phyloP scores from a whole-genome alignment of 2,329 filamentous ascomycete species.

The Calonectria montana region DNA sequence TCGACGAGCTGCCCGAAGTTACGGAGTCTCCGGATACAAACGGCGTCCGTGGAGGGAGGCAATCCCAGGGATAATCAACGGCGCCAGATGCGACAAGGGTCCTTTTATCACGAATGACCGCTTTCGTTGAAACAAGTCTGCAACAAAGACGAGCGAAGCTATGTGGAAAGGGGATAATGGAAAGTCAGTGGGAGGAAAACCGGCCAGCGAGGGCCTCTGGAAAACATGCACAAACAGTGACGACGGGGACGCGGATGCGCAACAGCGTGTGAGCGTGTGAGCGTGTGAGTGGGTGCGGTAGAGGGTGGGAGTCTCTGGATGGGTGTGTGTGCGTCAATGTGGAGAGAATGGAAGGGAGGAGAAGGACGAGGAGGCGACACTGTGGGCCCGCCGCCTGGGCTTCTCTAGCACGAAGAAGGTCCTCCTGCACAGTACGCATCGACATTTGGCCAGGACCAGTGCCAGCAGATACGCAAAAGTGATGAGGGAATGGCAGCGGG shows the following conservation, averaged over 20 bases:
- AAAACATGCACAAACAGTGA: slow-evolving; percentile 34
- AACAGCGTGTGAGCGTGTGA: slow-evolving; percentile 32
- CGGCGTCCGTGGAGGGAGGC: slow-evolving; percentile 19
- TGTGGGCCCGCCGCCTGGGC: slow-evolving; percentile 33
- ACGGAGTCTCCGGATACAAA: slow-evolving; percentile 39
- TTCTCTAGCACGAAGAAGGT: slow-evolving; percentile 17
- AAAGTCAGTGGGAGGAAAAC: slow-evolving; percentile 29
- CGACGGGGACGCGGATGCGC: slow-evolving; percentile 22
- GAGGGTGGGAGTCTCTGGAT: slow-evolving; percentile 35
- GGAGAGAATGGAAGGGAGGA: slow-evolving; percentile 45
- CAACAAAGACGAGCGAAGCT: slow-evolving; percentile 11
- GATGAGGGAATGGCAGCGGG: neutral
- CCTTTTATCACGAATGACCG: slow-evolving; percentile 12
- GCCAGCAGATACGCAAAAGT: neutral
- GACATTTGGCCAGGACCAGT: slow-evolving; percentile 20
- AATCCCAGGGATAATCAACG: slow-evolving; percentile 23
- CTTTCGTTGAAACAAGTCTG: slow-evolving; percentile 10
- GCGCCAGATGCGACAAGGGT: slow-evolving; percentile 32
- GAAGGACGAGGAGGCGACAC: slow-evolving; percentile 38
- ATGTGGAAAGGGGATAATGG: slow-evolving; percentile 21
- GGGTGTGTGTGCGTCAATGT: slow-evolving; percentile 40
- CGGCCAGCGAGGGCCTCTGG: slow-evolving; percentile 33
- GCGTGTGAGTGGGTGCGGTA: slow-evolving; percentile 29
- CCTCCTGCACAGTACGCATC: slow-evolving; percentile 36
- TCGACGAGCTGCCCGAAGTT: slow-evolving; percentile 38